Evolutionary conservation across 2,329 filamentous ascomycete genomes (phyloP), one percentile per base, ranked within the genome.

Genomic region (Exophiala lecanii-corni): DNA sequence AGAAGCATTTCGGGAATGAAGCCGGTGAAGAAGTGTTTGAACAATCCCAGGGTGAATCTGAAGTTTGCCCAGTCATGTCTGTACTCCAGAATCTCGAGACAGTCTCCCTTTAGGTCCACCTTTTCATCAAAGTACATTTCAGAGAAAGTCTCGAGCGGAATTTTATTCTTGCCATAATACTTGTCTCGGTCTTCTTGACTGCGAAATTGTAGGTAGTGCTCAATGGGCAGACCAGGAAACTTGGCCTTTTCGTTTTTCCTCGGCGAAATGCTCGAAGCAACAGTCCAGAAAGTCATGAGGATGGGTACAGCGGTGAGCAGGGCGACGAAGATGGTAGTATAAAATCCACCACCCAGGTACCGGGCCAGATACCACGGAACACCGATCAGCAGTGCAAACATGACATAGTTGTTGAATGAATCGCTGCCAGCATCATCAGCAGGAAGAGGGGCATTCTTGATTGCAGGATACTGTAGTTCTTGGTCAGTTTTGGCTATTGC

Each of bases 111-210:
- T 76, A 96, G 91, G 57, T 95, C 88, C 52, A 95, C 89, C 45
- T 94, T 82, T 46, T 87, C 88, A 62, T 92, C 84, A 68, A 97
- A 94, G 76, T 96, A 97, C 84, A 91, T 94, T 70, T 96, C 89
- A 64, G 94, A 82, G 75, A 97, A 97, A 17, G 88, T 94, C 73
- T 94, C 84, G 74, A 94, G 84, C 41, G 88, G 83, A 26, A 72
- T 70, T 58, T 70, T 70, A 63, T 67, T 69, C 60, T 70, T 71
- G 53, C 69, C 69, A 48, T 63, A 67, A 57, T 72, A 72, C 45
- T 64, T 68, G 21, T 62, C 63, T 45, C 65, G 62, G 47, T 72
- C 69, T 54, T 68, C 64, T 52, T 70, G 66, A 50, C 58, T 64
- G 57, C 67, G 65, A 60, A 72, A 72, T 36, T 68, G 55, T 37